Evolutionary conservation across 2,329 filamentous ascomycete genomes (phyloP), one percentile per base, ranked within the genome.

Genomic region (Rasamsonia emersonii): DNA sequence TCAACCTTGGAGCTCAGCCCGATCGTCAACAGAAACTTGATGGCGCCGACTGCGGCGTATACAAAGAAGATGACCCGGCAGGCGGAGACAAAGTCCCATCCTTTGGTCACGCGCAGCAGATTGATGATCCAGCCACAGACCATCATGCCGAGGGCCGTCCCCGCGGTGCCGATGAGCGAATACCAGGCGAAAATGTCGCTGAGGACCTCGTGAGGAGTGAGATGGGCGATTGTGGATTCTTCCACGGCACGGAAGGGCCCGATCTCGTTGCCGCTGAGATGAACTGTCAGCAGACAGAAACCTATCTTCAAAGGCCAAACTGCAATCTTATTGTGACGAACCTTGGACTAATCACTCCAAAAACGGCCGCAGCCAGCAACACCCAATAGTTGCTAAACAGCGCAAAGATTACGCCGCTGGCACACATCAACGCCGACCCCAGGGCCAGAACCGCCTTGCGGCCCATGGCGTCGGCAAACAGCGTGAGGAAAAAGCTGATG

Each of bases 171-270:
- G 28, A 53, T 43, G 4, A 61, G 43, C 3, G 52, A 57, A 44
- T 82, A 79, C 77, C 77, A 82, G 6, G 72, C 68, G 37, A 80
- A 61, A n/a, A 82, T 75, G 51, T 81, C 75, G 9, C 73, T 61
- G 28, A 77, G 59, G 1, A 67, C 70, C 18, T 62, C 53, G 0
- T 68, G 63, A 0, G 58, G 65, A 0, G 75, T 79, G 26, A 81
- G 60, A 46, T 79, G 73, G 4, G 75, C 72, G 5, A 81, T 49
- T 19, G 71, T 74, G 0, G 71, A 75, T 59, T 82, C 77, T 47
- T 82, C 78, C 18, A 82, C 73, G 3, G 74, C 74, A 21, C 77
- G 62, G 42, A 82, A 82, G 0, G 78, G 77, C 0, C 77, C 78
- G 47, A 81, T 79, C 42, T 82, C 78, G 10, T 74, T 70, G 5